Percentiles rank a stretch among this genome's conserved stretches.
Evolutionary conservation across 768 basidiomycete species (phyloP).

Genomic region (Collybiopsis confluens): DNA sequence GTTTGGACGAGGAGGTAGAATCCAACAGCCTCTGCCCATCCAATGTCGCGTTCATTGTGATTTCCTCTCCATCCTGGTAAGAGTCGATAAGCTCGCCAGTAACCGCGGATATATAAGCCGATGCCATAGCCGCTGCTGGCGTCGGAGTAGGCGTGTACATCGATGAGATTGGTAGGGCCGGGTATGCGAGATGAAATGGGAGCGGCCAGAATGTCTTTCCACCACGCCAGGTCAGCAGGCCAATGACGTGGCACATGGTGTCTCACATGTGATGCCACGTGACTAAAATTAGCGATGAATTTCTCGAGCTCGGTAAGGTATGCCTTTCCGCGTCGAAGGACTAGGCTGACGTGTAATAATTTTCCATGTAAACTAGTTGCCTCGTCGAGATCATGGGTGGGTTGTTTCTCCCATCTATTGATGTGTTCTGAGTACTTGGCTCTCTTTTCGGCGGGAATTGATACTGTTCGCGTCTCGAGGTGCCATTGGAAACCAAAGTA

Average conservation of each 20-base stretch:
- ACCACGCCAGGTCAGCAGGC: slow-evolving; percentile 31
- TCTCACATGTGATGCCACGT: background rate
- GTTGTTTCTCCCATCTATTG: slow-evolving; percentile 16
- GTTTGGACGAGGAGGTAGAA: slow-evolving; percentile 24
- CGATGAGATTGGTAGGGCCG: slow-evolving; percentile 14
- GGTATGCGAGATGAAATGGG: slow-evolving; percentile 23
- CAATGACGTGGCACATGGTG: slow-evolving; percentile 1
- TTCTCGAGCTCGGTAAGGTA: slow-evolving; percentile 36
- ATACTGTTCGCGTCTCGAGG: slow-evolving; percentile 17
- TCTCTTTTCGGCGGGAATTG: slow-evolving; percentile 19
- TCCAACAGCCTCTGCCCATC: slow-evolving; percentile 42
- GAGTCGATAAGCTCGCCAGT: slow-evolving; percentile 31
- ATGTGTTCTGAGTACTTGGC: slow-evolving; percentile 27
- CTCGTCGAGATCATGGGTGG: slow-evolving; percentile 26
- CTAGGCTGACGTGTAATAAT: slow-evolving; percentile 27
- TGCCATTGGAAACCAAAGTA: slow-evolving; percentile 32
- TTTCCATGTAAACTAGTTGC: slow-evolving; percentile 35
- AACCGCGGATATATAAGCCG: slow-evolving; percentile 23
- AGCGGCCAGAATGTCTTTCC: slow-evolving; percentile 16
- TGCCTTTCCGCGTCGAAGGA: slow-evolving; percentile 27
- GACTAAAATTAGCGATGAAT: background rate
- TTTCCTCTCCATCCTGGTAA: slow-evolving; percentile 24
- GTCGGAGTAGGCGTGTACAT: slow-evolving; percentile 35
- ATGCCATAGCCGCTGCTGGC: slow-evolving; percentile 33
- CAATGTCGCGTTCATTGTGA: slow-evolving; percentile 35